Conservation (phyloP, 495 filamentous ascomycete species). For the Lasiosphaeris hirsuta region DNA sequence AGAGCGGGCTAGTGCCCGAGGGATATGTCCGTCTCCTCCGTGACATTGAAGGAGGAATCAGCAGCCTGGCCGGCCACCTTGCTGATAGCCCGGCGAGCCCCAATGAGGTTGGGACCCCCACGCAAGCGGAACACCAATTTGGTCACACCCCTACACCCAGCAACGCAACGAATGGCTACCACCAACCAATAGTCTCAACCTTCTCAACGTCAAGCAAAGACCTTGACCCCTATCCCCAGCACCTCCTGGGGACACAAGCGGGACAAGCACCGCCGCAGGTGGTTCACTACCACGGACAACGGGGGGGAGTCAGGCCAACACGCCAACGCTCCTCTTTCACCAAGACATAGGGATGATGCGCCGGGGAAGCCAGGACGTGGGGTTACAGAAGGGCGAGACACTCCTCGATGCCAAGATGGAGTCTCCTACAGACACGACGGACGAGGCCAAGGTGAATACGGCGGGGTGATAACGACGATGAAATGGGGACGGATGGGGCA, state of each 20-base stretch:
- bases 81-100: constrained; percentile 42
- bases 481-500: constrained; percentile 1
- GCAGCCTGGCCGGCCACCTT: constrained; percentile 47
- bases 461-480: constrained; percentile 17
- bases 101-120: constrained; percentile 52
- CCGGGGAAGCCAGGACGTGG: constrained; percentile 41
- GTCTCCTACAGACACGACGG: neutral
- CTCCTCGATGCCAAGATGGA: constrained; percentile 37
- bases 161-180: constrained; percentile 52
- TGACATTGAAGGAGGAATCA: constrained; percentile 74
- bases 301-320: constrained; percentile 60
- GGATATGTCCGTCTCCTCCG: constrained; percentile 92
- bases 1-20: constrained; percentile 86
- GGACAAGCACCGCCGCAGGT: constrained; percentile 61
- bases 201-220: constrained; percentile 76
- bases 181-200: constrained; percentile 65
- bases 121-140: constrained; percentile 50
- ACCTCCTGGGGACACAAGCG: constrained; percentile 54
- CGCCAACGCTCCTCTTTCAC: constrained; percentile 48
- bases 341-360: constrained; percentile 35
- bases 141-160: constrained; percentile 42
- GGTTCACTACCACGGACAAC: constrained; percentile 57
- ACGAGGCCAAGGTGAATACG: constrained; percentile 7
- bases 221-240: constrained; percentile 66
- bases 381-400: constrained; percentile 36